Evolutionary conservation across 208 protist genomes (phyloP).

Genomic region (Strigomonas culicis): DNA sequence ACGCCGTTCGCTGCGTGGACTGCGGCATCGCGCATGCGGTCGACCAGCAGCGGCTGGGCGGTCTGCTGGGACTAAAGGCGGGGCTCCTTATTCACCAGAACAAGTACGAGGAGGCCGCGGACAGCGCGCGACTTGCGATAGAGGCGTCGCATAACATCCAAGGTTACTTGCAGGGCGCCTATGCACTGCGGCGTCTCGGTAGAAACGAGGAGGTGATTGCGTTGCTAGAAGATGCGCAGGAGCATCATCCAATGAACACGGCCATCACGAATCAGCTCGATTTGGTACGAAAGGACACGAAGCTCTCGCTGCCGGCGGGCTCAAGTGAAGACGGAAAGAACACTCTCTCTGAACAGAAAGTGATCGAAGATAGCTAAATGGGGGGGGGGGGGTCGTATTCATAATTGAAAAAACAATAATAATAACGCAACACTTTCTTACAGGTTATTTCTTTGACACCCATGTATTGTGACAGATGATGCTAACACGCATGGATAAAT

Average conservation of each 20-base stretch:
- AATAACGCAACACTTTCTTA: not conserved
- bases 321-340: not conserved
- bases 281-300: slow-evolving; percentile 34
- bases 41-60: slow-evolving; percentile 60
- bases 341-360: slow-evolving; percentile 10
- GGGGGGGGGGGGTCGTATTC: not conserved
- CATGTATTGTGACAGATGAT: too few relatives aligned
- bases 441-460: not conserved
- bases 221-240: slow-evolving; percentile 54
- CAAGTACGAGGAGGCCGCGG: slow-evolving; percentile 61
- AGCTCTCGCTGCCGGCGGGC: slow-evolving; percentile 29
- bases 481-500: too few relatives aligned
- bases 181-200: slow-evolving; percentile 55
- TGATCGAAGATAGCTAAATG: not conserved
- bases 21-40: slow-evolving; percentile 57
- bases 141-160: slow-evolving; percentile 70
- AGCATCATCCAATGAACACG: slow-evolving; percentile 74
- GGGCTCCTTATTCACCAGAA: slow-evolving; percentile 70
- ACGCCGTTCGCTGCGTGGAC: slow-evolving; percentile 74
- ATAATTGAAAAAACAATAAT: slow-evolving; percentile 11
- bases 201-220: slow-evolving; percentile 44
- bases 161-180: slow-evolving; percentile 79
- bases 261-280: slow-evolving; percentile 45
- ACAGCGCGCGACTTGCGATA: slow-evolving; percentile 55
- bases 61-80: slow-evolving; percentile 76